Conservation (phyloP, 768 basidiomycete species). For the Imleria badia region DNA sequence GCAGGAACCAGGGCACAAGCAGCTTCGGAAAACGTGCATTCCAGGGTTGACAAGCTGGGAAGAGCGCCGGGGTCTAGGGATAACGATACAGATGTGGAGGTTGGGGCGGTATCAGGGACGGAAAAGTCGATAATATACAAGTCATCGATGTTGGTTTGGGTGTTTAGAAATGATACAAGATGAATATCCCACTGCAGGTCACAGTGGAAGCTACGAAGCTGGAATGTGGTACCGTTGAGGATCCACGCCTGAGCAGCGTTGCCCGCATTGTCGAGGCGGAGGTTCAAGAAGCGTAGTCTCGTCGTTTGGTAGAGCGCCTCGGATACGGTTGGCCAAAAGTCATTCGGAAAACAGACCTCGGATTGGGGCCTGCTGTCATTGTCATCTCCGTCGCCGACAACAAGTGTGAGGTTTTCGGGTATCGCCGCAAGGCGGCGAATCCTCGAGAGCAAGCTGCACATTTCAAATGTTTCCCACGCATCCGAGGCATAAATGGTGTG, state of each 20-base stretch:
- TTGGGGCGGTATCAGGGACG: constrained; percentile 11
- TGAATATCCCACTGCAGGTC: constrained; percentile 64
- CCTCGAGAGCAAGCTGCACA: constrained; percentile 48
- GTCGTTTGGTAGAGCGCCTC: constrained; percentile 47
- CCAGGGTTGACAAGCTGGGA: constrained; percentile 50
- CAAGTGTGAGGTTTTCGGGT: constrained; percentile 56
- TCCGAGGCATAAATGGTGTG: constrained; percentile 52
- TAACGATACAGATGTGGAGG: constrained; percentile 17
- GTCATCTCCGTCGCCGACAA: constrained; percentile 29
- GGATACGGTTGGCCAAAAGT: constrained; percentile 53
- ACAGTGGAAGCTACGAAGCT: constrained; percentile 60
- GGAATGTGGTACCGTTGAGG: constrained; percentile 45
- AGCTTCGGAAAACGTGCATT: constrained; percentile 70
- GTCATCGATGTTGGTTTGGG: constrained; percentile 26
- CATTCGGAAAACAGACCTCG: constrained; percentile 28
- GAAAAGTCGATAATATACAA: constrained; percentile 38
- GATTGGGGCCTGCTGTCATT: neutral
- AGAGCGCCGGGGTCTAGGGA: constrained; percentile 36
- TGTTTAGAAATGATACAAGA: constrained; percentile 40
- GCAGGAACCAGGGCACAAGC: constrained; percentile 54
- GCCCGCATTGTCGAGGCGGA: constrained; percentile 37
- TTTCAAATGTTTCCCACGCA: constrained; percentile 35
- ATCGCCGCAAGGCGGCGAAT: constrained; percentile 49
- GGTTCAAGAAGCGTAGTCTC: constrained; percentile 51
- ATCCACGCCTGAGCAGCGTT: constrained; percentile 38